A percentile compares a stretch with the other conserved stretches of the same genome.
Conservation (phyloP, 495 filamentous ascomycete genomes). For the Niebla homalea region DNA sequence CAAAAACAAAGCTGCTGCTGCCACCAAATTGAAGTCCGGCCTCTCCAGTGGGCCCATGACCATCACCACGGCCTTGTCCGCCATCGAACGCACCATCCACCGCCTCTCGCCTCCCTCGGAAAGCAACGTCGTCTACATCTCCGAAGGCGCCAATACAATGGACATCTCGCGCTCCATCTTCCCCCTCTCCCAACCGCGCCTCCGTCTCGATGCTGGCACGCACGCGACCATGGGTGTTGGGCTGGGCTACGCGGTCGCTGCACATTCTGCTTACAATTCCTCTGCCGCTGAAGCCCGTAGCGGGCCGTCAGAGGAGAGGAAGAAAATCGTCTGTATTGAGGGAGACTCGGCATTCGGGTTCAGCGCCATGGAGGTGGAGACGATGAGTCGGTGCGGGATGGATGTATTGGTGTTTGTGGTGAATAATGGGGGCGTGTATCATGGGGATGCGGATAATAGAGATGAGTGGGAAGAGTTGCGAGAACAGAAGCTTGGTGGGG, state of each 20-base stretch:
- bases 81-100: slow-evolving; percentile 37
- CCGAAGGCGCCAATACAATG: slow-evolving; percentile 58
- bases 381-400: slow-evolving; percentile 49
- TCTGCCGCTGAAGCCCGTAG: slow-evolving; percentile 16
- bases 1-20: slow-evolving; percentile 37
- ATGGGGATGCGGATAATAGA: slow-evolving; percentile 34
- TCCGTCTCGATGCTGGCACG: slow-evolving; percentile 50
- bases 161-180: slow-evolving; percentile 52
- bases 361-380: slow-evolving; percentile 50
- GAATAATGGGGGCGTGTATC: slow-evolving; percentile 54
- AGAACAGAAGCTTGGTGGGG: slow-evolving; percentile 26
- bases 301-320: slow-evolving; percentile 16
- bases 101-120: slow-evolving; percentile 26
- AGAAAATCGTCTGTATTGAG: slow-evolving; percentile 49
- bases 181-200: slow-evolving; percentile 42
- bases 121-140: slow-evolving; percentile 46
- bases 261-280: slow-evolving; percentile 46
- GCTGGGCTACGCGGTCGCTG: slow-evolving; percentile 50
- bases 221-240: slow-evolving; percentile 60
- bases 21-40: slow-evolving; percentile 24
- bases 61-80: slow-evolving; percentile 40
- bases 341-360: slow-evolving; percentile 54
- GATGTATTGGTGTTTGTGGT: slow-evolving; percentile 49
- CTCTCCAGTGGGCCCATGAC: slow-evolving; percentile 32
- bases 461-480: slow-evolving; percentile 30